A percentile compares a stretch with the other conserved stretches of the same genome.
phyloP scores from a whole-genome alignment of 352 stramenopile species.

The Peronospora destructor region DNA sequence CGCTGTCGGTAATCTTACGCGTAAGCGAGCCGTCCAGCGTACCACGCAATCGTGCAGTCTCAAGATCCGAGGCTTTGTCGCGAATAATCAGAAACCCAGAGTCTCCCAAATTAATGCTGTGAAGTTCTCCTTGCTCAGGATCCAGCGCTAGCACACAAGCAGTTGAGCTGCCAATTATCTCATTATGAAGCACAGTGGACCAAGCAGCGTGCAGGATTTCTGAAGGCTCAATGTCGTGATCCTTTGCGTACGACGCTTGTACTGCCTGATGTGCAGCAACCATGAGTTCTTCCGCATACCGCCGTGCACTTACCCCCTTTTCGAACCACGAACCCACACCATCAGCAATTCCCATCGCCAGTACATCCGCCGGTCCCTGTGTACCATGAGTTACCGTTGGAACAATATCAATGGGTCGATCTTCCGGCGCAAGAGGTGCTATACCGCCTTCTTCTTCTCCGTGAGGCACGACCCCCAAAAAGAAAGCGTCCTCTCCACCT shows the following conservation, averaged over 20 bases:
- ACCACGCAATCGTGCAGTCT: slow-evolving; percentile 53
- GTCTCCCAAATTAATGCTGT: slow-evolving; percentile 93
- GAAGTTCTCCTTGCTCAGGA: slow-evolving; percentile 85
- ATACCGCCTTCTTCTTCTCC: slow-evolving; percentile 38
- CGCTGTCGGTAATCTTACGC: slow-evolving; percentile 61
- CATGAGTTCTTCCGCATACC: slow-evolving; percentile 78
- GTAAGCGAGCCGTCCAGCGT: slow-evolving; percentile 69
- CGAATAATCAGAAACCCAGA: slow-evolving; percentile 83
- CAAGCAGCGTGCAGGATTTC: slow-evolving; percentile 68
- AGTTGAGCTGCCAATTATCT: slow-evolving; percentile 91
- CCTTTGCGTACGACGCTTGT: slow-evolving; percentile 50
- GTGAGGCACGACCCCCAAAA: slow-evolving; percentile 67
- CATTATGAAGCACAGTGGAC: slow-evolving; percentile 78
- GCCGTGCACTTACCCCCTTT: slow-evolving; percentile 80
- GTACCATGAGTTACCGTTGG: slow-evolving; percentile 28
- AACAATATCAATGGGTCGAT: slow-evolving; percentile 22
- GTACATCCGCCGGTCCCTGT: slow-evolving; percentile 62
- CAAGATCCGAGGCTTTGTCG: slow-evolving; percentile 65
- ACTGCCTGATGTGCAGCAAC: slow-evolving; percentile 56
- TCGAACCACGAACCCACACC: slow-evolving; percentile 94
- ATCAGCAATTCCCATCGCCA: slow-evolving; percentile 92
- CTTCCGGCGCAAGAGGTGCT: slow-evolving; percentile 12
- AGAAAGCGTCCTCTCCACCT: slow-evolving; percentile 91
- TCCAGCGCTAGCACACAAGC: slow-evolving; percentile 91
- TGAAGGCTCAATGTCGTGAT: slow-evolving; percentile 50